Evolutionary conservation across 2,329 filamentous ascomycete species (phyloP), one percentile per base, ranked within the genome.

Genomic region (Celoporthe dispersa): DNA sequence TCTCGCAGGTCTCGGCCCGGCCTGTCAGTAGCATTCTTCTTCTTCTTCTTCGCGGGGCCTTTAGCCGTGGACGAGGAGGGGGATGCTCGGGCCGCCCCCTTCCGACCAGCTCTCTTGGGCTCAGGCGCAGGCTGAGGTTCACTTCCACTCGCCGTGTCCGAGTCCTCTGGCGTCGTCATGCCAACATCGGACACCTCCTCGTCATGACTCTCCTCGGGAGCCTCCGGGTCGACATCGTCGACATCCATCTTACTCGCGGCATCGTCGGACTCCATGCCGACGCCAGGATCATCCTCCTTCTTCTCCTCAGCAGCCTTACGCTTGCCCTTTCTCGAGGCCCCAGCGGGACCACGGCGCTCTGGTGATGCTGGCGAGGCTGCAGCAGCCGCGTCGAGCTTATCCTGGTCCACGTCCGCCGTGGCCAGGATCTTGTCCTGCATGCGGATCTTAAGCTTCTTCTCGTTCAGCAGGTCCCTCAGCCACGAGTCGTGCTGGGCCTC

Each of bases 391-490:
- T 37, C 65, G 14, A 70, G 66, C 60, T 68, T 68, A 33, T 55
- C 60, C 59, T 64, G 66, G 25, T 67, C 69, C 7, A 71, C 60
- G 67, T 85, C 84, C 3, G 83, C 83, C 2, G 81, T 74, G 3
- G 81, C 78, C 33, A 94, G 79, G 28, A 92, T 79, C 53, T 87
- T 85, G 75, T 92, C 89, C 79, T 94, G 91, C 75, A 94, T 87
- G 59, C 92, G 82, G 64, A 94, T 94, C 80, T 92, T 94, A 66
- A 90, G 82, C 79, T 94, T 94, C 82, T 95, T 95, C 78, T 91
- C 88, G 74, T 94, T 94, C 1, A 94, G 81, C 2, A 95, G 82
- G 68, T 87, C 83, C 68, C 88, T 86, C 74, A 93, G 93, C 77
- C 93, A 93, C 71, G 87, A 86, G 1, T 94, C 80, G 68, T 94